Base-by-base conservation (phyloP, 2,329 filamentous ascomycete genomes). In the Rhynchosporium graminicola region DNA sequence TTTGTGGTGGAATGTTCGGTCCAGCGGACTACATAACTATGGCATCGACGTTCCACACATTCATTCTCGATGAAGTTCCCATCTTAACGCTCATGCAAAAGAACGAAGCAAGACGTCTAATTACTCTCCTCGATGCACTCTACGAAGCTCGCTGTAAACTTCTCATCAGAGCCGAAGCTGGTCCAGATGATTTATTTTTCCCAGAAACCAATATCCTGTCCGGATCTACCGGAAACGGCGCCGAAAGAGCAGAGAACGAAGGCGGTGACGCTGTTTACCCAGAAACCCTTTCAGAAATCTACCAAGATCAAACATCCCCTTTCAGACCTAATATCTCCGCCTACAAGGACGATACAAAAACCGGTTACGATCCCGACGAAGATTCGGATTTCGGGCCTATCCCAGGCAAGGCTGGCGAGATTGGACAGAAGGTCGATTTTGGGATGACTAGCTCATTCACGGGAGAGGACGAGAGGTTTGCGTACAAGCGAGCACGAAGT, bases 1-100 rank as follows among this genome's bases (percentile, higher is more conserved):
- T 94, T 1, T 91, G 90, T 62, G 81, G 82, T 63, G 77, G 76
- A 5, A 79, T 80, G 1, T 86, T 92, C 50, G 91, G 91, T 0
- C 90, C 90, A 0, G 91, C 91, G 33, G 91, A 95, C 77, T 95
- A 93, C 76, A 89, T 93, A 60, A 89, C 88, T 1, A 83, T 95
- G 73, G 89, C 90, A 1, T 92, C 89, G 1, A 89, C 84, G 15
- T 94, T 88, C 74, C 89, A 93, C 74, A 93, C 90, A 0, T 82
- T 94, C 64, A 85, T 94, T 71, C 79, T 94, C 52, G 87, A 89
- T 67, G 77, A 86, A 26, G 80, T 94, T 1, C 90, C 91, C 0
- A 73, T 89, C 15, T 77, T 95, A 12, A 87, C 84, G 0, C 74
- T 87, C 1, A 76, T 85, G 1, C 86, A 87, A 74, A 94, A 92